These are phyloP conservation scores for Artemisia annua DNA, from an alignment of 129 eudicot genomes.

Conservation along the genomic window DNA sequence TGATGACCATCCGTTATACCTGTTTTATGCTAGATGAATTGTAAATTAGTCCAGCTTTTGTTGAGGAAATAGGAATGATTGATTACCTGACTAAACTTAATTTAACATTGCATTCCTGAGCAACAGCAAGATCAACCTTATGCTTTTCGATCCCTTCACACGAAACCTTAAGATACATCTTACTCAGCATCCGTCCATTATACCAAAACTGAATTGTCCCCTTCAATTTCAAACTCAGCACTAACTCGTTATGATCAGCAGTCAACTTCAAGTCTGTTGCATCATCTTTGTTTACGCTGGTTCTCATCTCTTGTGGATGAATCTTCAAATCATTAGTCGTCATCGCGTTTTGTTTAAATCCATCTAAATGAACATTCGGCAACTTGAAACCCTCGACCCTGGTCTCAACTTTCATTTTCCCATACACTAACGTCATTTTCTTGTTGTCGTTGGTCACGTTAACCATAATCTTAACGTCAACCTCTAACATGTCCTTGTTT, in stretches of 20 bases:
- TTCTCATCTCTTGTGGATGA: conserved; percentile 6
- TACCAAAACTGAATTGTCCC: conserved; percentile 37
- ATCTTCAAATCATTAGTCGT: conserved; percentile 25
- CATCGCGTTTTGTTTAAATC: conserved; percentile 26
- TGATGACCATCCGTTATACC: no score
- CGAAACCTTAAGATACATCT: conserved; percentile 33
- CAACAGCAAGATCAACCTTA: conserved; percentile 35
- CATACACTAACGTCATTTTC: conserved; percentile 30
- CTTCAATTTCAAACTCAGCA: conserved; percentile 26
- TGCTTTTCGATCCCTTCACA: conserved; percentile 38
- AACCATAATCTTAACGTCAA: conserved; percentile 26
- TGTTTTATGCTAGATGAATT: no score
- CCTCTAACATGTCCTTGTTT: conserved; percentile 24
- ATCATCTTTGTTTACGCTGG: conserved; percentile 30
- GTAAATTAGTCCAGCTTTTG: no score
- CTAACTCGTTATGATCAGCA: background rate
- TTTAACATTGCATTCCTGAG: conserved; percentile 37
- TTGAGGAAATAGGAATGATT: background rate
- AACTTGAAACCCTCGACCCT: conserved; percentile 25
- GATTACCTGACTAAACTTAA: conserved; percentile 28
- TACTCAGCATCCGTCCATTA: conserved; percentile 23
- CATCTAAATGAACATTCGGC: conserved; percentile 13
- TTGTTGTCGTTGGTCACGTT: conserved; percentile 44
- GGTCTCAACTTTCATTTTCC: conserved; percentile 22
- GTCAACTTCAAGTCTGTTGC: conserved; percentile 29